Evolutionary conservation across 2,329 filamentous ascomycete genomes (phyloP), one percentile per base, ranked within the genome.

Genomic region (Pseudogymnoascus destructans): DNA sequence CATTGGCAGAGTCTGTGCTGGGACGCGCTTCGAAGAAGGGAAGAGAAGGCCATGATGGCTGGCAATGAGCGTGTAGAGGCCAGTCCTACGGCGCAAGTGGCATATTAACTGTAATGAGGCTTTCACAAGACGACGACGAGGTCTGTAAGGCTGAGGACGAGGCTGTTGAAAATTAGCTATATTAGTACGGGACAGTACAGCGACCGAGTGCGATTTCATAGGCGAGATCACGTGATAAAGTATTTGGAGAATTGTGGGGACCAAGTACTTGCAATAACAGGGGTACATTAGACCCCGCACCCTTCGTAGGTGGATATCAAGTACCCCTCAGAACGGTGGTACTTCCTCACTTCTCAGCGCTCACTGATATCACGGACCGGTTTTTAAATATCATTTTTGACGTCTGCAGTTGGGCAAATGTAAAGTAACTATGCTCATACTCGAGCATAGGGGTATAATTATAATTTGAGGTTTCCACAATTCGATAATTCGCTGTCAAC

Each of bases 31-130:
- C 64, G 65, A 30, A 68, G 59, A 21, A 68, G 57, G 38, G 64
- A 64, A 30, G 62, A 62, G 54, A 62, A 61, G 57, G 65, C 66
- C 68, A 70, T 70, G 19, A 23, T 61, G 62, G 62, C 62, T 40
- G 46, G 46, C 32, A 32, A 52, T 30, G 46, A 52, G n/a, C 46
- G 46, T 52, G 10, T 32, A 52, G 10, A 52, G 25, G 46, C 46
- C 46, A 30, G 46, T 52, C n/a, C 46, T 52, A 52, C 25, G 25
- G 10, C 46, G 46, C 46, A 52, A 52, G 4, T 52, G 9, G 46
- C 46, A 52, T 30, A 52, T 52, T 52, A 52, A 52, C 25, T 30
- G 25, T 52, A 52, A 10, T 17, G 25, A 32, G 25, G 25, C 46
- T 52, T 52, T 30, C 46, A 52, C 46, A 17, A 19, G 46, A 30